phyloP scores from a whole-genome alignment of 768 basidiomycete genomes.

The Termitomyces sp. region DNA sequence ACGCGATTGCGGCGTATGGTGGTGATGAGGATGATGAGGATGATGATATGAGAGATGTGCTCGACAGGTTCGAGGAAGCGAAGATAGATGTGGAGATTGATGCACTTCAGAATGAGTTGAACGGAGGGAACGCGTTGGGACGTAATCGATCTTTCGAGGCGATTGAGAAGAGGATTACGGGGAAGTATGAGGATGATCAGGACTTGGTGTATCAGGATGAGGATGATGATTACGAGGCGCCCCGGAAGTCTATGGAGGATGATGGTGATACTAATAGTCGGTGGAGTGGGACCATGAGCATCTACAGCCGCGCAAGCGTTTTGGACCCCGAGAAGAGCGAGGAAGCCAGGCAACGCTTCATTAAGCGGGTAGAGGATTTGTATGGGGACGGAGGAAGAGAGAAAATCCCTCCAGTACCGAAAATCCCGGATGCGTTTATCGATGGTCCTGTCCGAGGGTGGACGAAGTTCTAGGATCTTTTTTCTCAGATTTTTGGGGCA shows the following conservation, averaged over 20 bases:
- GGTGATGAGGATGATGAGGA: conserved; percentile 23
- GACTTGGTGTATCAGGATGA: conserved; percentile 14
- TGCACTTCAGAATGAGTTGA: conserved; percentile 2
- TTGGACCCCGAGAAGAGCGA: conserved; percentile 49
- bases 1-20: conserved; percentile 17
- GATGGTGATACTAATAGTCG: conserved; percentile 28
- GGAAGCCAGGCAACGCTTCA: conserved; percentile 41
- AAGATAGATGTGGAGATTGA: conserved; percentile 5
- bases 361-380: conserved; percentile 48
- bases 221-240: conserved; percentile 7
- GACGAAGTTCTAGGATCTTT: conserved; percentile 24
- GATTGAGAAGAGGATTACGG: conserved; percentile 7
- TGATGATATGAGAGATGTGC: conserved; percentile 26
- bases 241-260: conserved; percentile 19
- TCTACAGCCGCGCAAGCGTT: conserved; percentile 47
- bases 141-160: conserved; percentile 24
- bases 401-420: conserved; percentile 40
- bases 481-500: conserved; percentile 2
- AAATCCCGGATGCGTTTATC: conserved; percentile 28
- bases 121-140: conserved; percentile 18
- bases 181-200: conserved; percentile 2
- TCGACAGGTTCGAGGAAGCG: conserved; percentile 31
- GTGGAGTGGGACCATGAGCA: conserved; percentile 32
- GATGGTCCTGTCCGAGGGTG: conserved; percentile 18
- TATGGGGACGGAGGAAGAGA: conserved; percentile 33